Evolutionary conservation across 768 basidiomycete genomes (phyloP), one percentile per base, ranked within the genome.

Genomic region (Solioccasus polychromus): DNA sequence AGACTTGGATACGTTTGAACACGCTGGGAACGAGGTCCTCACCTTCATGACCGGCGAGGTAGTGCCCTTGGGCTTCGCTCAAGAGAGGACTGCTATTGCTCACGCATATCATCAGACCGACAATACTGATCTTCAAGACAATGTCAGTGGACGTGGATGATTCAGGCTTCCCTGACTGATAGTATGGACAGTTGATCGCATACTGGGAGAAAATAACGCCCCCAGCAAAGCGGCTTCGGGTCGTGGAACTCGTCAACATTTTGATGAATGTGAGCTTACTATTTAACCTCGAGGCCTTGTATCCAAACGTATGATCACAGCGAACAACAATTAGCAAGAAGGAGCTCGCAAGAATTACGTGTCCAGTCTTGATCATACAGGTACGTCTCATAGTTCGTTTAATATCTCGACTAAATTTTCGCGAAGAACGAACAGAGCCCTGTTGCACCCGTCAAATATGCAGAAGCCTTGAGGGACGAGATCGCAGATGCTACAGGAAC

Each of bases 341-440:
- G 22, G 69, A 74, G 47, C 68, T 79, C 24, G 72, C 72, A n/a
- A 55, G 63, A 31, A 77, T 89, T 40, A 77, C 62, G 5, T 77
- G 78, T 50, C 87, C 87, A 2, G 77, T 83, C 10, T 68, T 88
- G 11, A 77, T 88, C 17, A 74, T 88, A 34, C 85, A 87, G 65
- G 85, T 85, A 42, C 45, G 70, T 58, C 15, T 9, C 9, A 24
- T 32, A 9, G 18, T 37, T 32, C 37, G 9, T 10, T 10, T n/a
- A 17, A 20, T 25, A 14, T 28, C 22, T 35, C 23, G 20, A 20
- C 49, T 51, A 30, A 59, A 8, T 12, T 30, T 24, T 39, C 19
- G 17, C 23, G 42, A 36, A 88, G 85, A 84, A 83, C 5, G 83
- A 88, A 46, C 67, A 68, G 10, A 82, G 77, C 51, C 70, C 75